A percentile compares a stretch with the other conserved stretches of the same genome.
Conservation (phyloP, 192 early-diverging fungal genomes). For the Spizellomyces sp. region DNA sequence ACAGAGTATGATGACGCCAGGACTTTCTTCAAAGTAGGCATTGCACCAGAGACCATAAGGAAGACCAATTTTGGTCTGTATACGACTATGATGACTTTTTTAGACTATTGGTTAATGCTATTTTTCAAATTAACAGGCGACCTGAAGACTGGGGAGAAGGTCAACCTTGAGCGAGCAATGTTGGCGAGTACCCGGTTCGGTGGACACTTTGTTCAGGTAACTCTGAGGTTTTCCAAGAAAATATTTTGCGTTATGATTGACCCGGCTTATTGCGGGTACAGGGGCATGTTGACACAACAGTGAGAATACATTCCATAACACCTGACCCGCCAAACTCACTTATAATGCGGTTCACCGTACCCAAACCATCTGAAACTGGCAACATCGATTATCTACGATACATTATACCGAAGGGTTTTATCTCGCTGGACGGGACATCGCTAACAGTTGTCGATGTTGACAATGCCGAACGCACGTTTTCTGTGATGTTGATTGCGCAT, state of each 20-base stretch:
- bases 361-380: conserved; percentile 12
- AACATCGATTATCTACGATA: conserved; percentile 67
- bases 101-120: neutral
- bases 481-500: conserved; percentile 95
- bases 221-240: neutral
- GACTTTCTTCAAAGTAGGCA: conserved; percentile 81
- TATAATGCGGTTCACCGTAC: conserved; percentile 70
- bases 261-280: conserved; percentile 17
- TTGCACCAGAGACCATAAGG: conserved; percentile 91
- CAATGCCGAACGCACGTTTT: conserved; percentile 71
- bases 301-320: conserved; percentile 68
- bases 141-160: conserved; percentile 71
- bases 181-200: conserved; percentile 85
- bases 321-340: conserved; percentile 89
- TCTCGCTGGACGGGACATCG: conserved; percentile 91
- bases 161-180: conserved; percentile 96
- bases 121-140: conserved; percentile 50
- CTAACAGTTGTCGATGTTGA: conserved; percentile 92
- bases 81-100: neutral
- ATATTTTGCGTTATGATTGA: neutral
- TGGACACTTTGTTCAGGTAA: conserved; percentile 92
- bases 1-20: conserved; percentile 80
- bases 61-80: conserved; percentile 87
- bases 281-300: conserved; percentile 91
- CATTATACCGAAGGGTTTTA: conserved; percentile 95